These are phyloP conservation scores for Kwoniella dendrophila DNA, from an alignment of 768 basidiomycete genomes.

Conservation along the genomic window DNA sequence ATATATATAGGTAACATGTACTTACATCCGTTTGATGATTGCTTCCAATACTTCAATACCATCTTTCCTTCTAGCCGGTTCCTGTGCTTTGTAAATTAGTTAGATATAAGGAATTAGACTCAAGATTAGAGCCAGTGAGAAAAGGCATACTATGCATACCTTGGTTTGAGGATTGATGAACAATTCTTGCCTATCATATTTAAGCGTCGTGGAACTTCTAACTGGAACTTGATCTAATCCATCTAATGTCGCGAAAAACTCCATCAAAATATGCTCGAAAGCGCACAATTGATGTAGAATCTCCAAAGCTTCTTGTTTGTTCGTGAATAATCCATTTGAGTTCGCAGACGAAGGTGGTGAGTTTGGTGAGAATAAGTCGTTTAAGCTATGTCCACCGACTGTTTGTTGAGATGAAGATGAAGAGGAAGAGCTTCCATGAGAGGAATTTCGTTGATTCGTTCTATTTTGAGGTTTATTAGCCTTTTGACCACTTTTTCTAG, in stretches of 20 bases:
- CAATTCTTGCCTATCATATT: conserved; percentile 4
- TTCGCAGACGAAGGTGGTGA: too few species aligned
- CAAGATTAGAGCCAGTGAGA: not conserved
- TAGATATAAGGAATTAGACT: not conserved
- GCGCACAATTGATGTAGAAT: conserved; percentile 13
- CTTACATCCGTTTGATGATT: conserved; percentile 5
- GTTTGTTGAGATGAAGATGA: too few species aligned
- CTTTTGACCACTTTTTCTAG: too few species aligned
- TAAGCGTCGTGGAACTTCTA: not conserved
- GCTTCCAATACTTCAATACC: not conserved
- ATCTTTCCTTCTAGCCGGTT: conserved; percentile 1
- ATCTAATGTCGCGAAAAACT: conserved; percentile 1
- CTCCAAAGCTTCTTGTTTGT: not conserved
- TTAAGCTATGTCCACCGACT: too few species aligned
- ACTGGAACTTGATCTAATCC: not conserved
- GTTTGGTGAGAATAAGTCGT: too few species aligned
- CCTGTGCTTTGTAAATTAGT: not conserved
- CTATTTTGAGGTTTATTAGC: too few species aligned
- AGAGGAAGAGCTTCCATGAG: too few species aligned
- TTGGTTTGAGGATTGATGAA: conserved; percentile 1
- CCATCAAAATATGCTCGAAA: conserved; percentile 5
- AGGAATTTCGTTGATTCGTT: too few species aligned
- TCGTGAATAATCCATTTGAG: too few species aligned
- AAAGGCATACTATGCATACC: not conserved
- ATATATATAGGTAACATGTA: not conserved